Conservation (phyloP, 2,329 filamentous ascomycete species). For the Colletotrichum plurivorum region DNA sequence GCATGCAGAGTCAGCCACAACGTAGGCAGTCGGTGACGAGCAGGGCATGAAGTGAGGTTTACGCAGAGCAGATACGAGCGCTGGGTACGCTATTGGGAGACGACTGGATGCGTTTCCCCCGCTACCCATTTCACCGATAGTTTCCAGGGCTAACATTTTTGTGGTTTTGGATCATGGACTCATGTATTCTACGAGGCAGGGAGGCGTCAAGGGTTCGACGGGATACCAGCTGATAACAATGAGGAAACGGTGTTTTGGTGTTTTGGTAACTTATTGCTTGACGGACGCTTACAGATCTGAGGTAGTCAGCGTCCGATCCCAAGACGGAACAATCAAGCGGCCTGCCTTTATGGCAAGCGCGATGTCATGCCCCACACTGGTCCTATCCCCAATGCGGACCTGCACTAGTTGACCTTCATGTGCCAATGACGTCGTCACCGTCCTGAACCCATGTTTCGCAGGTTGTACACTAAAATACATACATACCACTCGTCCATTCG, state of each 20-base stretch:
- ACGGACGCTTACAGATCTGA: too few relatives aligned
- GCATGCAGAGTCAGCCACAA: conserved; percentile 56
- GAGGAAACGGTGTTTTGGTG: background rate
- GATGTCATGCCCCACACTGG: too few relatives aligned
- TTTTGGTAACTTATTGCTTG: too few relatives aligned
- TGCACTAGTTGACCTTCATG: background rate
- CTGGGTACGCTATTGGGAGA: too few relatives aligned
- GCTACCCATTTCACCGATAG: too few relatives aligned
- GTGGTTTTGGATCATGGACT: background rate
- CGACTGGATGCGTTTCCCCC: too few relatives aligned
- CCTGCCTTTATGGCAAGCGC: too few relatives aligned
- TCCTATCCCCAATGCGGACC: too few relatives aligned
- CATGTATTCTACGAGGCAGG: conserved; percentile 14
- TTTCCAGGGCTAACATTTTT: too few relatives aligned
- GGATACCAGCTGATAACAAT: conserved; percentile 28
- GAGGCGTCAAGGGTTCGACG: conserved; percentile 21
- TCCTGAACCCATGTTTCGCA: conserved; percentile 1
- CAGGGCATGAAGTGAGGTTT: conserved; percentile 55
- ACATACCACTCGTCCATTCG: background rate
- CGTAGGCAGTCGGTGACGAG: conserved; percentile 63
- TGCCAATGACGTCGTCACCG: conserved; percentile 11
- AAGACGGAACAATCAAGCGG: too few relatives aligned
- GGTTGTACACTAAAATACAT: background rate
- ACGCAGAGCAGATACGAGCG: too few relatives aligned
- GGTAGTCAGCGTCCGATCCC: too few relatives aligned